phyloP scores from a whole-genome alignment of 2,329 filamentous ascomycete species.

The Cytospora mali region DNA sequence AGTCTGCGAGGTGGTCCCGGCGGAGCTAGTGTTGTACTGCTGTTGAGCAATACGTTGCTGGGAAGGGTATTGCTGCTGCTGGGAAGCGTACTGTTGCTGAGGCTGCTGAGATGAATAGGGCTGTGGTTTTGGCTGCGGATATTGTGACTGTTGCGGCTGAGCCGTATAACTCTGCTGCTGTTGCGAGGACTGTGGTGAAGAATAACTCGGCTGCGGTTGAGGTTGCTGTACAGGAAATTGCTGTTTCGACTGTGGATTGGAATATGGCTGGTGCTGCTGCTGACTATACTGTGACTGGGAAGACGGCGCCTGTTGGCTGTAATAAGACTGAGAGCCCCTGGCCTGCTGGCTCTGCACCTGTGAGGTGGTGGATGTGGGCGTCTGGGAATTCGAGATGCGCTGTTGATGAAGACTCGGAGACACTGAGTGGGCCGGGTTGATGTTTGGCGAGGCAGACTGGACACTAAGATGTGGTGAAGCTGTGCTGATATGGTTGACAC shows the following conservation, averaged over 20 bases:
- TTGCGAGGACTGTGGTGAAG: conserved; percentile 21
- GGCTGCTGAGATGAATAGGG: conserved; percentile 22
- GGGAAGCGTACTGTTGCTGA: conserved; percentile 22
- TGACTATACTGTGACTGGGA: conserved; percentile 24
- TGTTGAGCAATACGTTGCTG: conserved; percentile 36
- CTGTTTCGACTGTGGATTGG: conserved; percentile 24
- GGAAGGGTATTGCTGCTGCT: conserved; percentile 26
- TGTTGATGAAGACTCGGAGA: conserved; percentile 27
- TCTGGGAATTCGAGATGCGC: conserved; percentile 24
- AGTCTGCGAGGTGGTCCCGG: conserved; percentile 31
- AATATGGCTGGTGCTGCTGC: conserved; percentile 19
- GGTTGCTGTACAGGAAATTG: conserved; percentile 24
- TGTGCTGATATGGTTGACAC: conserved; percentile 23
- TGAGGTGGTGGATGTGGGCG: conserved; percentile 24
- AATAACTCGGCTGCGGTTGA: conserved; percentile 24
- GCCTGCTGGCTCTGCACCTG: conserved; percentile 25
- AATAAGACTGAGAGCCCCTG: conserved; percentile 24
- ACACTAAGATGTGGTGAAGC: conserved; percentile 26
- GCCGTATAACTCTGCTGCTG: conserved; percentile 22
- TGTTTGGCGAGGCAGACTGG: conserved; percentile 26
- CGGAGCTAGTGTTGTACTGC: conserved; percentile 30
- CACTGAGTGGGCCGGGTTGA: conserved; percentile 15
- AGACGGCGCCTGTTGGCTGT: conserved; percentile 16
- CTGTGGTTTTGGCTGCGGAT: conserved; percentile 26
- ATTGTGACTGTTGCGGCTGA: conserved; percentile 21